Evolutionary conservation across 768 basidiomycete genomes (phyloP).

Genomic region (Suillus hirtellus): DNA sequence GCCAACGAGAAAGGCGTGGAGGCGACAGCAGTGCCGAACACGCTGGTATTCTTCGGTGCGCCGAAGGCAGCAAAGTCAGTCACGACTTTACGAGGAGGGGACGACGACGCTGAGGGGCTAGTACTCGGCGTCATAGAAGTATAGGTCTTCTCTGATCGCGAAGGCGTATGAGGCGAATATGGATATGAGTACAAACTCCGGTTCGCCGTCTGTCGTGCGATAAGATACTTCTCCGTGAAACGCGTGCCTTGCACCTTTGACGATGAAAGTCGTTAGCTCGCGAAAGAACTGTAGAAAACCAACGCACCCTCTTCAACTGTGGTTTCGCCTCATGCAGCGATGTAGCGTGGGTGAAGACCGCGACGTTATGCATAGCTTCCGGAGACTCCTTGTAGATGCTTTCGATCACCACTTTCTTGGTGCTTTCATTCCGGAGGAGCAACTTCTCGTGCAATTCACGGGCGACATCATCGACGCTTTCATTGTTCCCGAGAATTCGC

Average conservation of each 20-base stretch:
- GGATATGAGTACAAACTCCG: conserved; percentile 57
- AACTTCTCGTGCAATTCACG: conserved; percentile 91
- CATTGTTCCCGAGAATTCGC: conserved; percentile 88
- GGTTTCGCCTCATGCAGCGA: conserved; percentile 74
- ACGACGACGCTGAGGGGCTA: conserved; percentile 35
- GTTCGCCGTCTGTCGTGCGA: conserved; percentile 60
- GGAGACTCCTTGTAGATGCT: conserved; percentile 93
- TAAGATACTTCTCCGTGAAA: conserved; percentile 95
- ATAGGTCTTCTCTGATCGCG: conserved; percentile 42
- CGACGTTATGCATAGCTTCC: conserved; percentile 88
- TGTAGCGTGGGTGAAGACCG: conserved; percentile 75
- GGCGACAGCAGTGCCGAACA: conserved; percentile 82
- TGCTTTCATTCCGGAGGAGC: conserved; percentile 90
- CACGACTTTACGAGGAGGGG: conserved; percentile 85
- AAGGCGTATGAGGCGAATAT: conserved; percentile 49
- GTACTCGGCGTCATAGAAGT: conserved; percentile 29
- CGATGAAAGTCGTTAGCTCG: conserved; percentile 11
- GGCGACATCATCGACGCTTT: conserved; percentile 96
- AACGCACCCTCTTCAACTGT: conserved; percentile 71
- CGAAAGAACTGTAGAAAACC: conserved; percentile 1
- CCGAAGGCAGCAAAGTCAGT: conserved; percentile 88
- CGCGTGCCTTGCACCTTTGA: conserved; percentile 87
- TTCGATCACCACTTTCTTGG: conserved; percentile 94
- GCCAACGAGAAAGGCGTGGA: conserved; percentile 79
- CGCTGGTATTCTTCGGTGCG: conserved; percentile 69